A percentile compares a stretch with the other conserved stretches of the same genome.
phyloP scores from a whole-genome alignment of 2,329 filamentous ascomycete species.

The Graphilbum fragrans region DNA sequence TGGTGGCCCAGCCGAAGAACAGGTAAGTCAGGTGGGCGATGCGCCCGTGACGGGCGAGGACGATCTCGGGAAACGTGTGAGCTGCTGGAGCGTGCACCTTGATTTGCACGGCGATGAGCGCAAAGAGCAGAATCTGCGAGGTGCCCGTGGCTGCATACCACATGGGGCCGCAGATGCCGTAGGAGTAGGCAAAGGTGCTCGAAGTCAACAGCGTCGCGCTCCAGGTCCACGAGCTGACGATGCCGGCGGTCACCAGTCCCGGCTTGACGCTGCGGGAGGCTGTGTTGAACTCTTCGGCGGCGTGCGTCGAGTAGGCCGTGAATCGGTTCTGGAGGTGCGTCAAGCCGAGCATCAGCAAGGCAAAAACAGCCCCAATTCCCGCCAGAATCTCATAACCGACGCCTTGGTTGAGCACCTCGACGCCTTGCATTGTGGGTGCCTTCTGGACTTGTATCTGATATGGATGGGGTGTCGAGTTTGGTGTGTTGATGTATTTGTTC shows the following conservation, averaged over 20 bases:
- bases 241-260: conserved; percentile 31
- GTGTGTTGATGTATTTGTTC: too few relatives aligned
- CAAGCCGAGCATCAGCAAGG: conserved; percentile 25
- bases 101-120: conserved; percentile 27
- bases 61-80: conserved; percentile 29
- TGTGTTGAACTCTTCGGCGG: conserved; percentile 34
- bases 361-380: conserved; percentile 33
- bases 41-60: conserved; percentile 23
- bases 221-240: conserved; percentile 38
- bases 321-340: conserved; percentile 24
- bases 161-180: conserved; percentile 27
- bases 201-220: conserved; percentile 29
- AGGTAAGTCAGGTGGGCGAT: conserved; percentile 24
- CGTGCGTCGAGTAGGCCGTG: conserved; percentile 22
- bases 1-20: conserved; percentile 25
- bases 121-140: conserved; percentile 26
- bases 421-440: background rate
- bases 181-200: conserved; percentile 26
- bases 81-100: conserved; percentile 25
- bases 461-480: too few relatives aligned
- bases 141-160: conserved; percentile 28
- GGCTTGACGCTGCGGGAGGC: conserved; percentile 29
- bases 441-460: too few relatives aligned
- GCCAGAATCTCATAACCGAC: conserved; percentile 37
- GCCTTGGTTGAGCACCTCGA: conserved; percentile 15